Evolutionary conservation across 1,284 basidiomycete genomes (phyloP), one percentile per base, ranked within the genome.

Genomic region (Lentinus polychrous): DNA sequence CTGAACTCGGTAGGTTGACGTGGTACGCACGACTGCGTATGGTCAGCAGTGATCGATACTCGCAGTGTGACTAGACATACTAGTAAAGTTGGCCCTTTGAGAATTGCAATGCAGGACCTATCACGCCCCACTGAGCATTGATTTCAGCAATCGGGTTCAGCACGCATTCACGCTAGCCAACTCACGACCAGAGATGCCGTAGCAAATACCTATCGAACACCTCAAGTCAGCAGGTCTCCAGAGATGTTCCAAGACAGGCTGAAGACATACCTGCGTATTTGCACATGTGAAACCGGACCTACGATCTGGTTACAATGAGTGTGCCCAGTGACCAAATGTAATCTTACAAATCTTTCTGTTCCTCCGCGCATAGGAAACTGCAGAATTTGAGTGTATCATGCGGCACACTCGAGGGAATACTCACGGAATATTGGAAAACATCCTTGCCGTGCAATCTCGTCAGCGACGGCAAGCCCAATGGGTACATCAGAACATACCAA

Each of bases 341-440:
- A 3, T 48, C 66, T 47, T 43, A 69, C 62, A 60, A 66, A 52
- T 79, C 69, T 52, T 65, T 65, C 57, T 80, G 77, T 7, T 60
- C 52, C 1, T 66, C 57, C 5, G 52, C 51, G 54, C 80, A 83
- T 54, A 83, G 72, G 42, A 77, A 66, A 18, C 63, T 57, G 39
- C 14, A 44, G 24, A 3, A 27, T 5, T 10, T 27, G 5, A 27
- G 27, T 4, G 4, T 5, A 5, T 27, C 10, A 11, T 23, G 20
- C 10, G 15, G 22, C 3, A n/a, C 20, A 27, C 32, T 52, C 8
- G 11, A 36, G 23, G 20, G 20, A 33, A 20, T 27, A 15, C 38
- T 18, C 24, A 64, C 61, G 71, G 70, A 31, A 82, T 77, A 59
- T 82, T 75, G 49, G 71, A 67, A 60, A 83, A 81, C 75, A 83